Percentiles rank a stretch among this genome's conserved stretches.
Evolutionary conservation across 352 stramenopile genomes (phyloP).

Genomic region (Albugo candida): DNA sequence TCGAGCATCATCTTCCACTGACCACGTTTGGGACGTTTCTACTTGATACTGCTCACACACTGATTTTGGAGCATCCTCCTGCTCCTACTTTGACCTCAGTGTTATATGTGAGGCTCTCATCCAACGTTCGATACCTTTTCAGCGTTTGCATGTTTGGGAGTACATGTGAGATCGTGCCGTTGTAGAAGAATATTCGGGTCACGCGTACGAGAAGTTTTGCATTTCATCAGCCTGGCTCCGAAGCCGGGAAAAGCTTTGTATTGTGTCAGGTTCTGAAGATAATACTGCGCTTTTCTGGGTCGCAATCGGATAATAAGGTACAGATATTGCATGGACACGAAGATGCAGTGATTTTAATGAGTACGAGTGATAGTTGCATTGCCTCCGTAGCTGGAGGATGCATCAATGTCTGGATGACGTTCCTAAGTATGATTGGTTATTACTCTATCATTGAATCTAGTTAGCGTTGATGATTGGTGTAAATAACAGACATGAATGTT

Average conservation of each 20-base stretch:
- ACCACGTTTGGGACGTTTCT: conserved; percentile 94
- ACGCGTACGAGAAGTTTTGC: conserved; percentile 76
- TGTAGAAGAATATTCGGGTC: conserved; percentile 54
- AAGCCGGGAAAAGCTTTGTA: conserved; percentile 61
- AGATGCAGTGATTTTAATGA: too few species aligned
- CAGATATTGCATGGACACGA: too few species aligned
- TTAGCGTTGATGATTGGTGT: too few species aligned
- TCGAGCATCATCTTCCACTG: too few species aligned
- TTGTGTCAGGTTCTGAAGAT: conserved; percentile 91
- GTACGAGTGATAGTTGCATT: too few species aligned
- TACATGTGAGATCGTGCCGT: conserved; percentile 20
- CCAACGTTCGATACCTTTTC: conserved; percentile 89
- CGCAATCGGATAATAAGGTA: conserved; percentile 40
- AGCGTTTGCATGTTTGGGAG: conserved; percentile 82
- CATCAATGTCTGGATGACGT: too few species aligned
- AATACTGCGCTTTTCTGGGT: conserved; percentile 90
- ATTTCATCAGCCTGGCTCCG: conserved; percentile 29
- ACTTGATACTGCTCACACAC: conserved; percentile 88
- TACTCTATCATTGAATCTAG: too few species aligned
- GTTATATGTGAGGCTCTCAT: conserved; percentile 77
- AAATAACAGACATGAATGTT: too few species aligned
- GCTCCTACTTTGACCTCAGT: conserved; percentile 15
- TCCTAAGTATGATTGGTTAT: too few species aligned
- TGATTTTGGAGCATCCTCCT: conserved; percentile 36
- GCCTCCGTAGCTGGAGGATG: too few species aligned